A percentile compares a stretch with the other conserved stretches of the same genome.
Conservation (phyloP, 148 eudicot genomes). For the Vaccinium darrowii region DNA sequence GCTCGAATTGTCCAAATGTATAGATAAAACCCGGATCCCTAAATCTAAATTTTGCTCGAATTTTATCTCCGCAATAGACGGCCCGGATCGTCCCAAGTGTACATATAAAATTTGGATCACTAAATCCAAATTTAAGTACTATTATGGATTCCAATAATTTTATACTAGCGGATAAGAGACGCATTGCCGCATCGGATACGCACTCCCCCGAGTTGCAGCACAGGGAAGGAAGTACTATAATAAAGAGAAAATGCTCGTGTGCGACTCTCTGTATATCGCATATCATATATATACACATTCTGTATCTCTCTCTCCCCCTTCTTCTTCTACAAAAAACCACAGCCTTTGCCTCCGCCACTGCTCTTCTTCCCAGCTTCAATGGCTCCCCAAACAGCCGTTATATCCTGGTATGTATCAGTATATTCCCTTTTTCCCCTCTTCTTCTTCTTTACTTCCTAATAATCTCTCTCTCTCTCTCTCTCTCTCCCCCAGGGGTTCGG, state of each 20-base stretch:
- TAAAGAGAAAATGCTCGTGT: not conserved
- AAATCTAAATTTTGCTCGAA: too few species aligned
- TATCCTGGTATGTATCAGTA: constrained; percentile 51
- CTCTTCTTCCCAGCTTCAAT: constrained; percentile 11
- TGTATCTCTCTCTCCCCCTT: not conserved
- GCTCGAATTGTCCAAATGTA: too few species aligned
- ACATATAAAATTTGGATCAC: too few species aligned
- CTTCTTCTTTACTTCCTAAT: not conserved
- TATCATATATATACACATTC: not conserved
- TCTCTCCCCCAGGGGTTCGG: constrained; percentile 74
- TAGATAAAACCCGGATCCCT: too few species aligned
- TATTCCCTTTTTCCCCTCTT: not conserved
- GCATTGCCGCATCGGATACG: constrained; percentile 27
- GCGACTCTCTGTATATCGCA: not conserved
- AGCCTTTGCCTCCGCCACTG: not conserved
- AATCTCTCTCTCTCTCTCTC: not conserved
- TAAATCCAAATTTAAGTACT: too few species aligned
- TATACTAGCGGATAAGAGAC: constrained; percentile 7
- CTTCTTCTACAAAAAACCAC: not conserved
- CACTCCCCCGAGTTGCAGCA: constrained; percentile 1
- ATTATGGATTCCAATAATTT: not conserved
- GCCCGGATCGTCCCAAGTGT: too few species aligned
- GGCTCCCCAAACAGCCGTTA: constrained; percentile 55
- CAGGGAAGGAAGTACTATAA: not conserved
- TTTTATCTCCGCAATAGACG: too few species aligned